Percentiles rank a stretch among this genome's conserved stretches.
phyloP scores from a whole-genome alignment of 495 filamentous ascomycete genomes.

The Xanthoparmelia taractica region DNA sequence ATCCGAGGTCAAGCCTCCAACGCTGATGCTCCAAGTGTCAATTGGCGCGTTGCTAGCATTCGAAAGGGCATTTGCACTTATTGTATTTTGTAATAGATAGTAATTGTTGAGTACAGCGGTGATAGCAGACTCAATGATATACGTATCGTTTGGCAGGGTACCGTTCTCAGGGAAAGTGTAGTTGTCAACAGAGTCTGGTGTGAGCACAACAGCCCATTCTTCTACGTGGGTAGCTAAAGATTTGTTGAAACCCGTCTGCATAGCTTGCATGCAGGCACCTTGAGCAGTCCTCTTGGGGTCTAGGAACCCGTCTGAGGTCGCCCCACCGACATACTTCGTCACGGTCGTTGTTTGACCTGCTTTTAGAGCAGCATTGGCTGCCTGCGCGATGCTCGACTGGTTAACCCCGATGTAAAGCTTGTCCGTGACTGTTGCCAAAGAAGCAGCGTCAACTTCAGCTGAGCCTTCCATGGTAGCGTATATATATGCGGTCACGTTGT shows the following conservation, averaged over 20 bases:
- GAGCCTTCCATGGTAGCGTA: conserved; percentile 45
- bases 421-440: conserved; percentile 36
- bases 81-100: conserved; percentile 62
- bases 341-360: conserved; percentile 44
- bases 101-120: conserved; percentile 58
- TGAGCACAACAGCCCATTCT: conserved; percentile 51
- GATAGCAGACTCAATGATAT: conserved; percentile 55
- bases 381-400: conserved; percentile 53
- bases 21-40: conserved; percentile 50
- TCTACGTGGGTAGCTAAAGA: conserved; percentile 42
- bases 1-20: conserved; percentile 54
- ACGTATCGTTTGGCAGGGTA: conserved; percentile 49
- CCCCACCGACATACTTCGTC: conserved; percentile 53
- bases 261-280: conserved; percentile 37
- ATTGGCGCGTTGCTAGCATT: conserved; percentile 37
- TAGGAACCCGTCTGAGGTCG: conserved; percentile 53
- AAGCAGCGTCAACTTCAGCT: conserved; percentile 39
- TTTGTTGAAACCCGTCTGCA: conserved; percentile 39
- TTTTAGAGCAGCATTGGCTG: conserved; percentile 41
- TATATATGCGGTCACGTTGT: conserved; percentile 52
- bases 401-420: conserved; percentile 46
- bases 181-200: conserved; percentile 52
- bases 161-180: conserved; percentile 52
- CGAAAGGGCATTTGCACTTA: conserved; percentile 45
- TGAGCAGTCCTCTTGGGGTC: conserved; percentile 46